These are phyloP conservation scores for Sporothrix pseudoabietina DNA, from an alignment of 2,329 filamentous ascomycete genomes.

Conservation along the genomic window DNA sequence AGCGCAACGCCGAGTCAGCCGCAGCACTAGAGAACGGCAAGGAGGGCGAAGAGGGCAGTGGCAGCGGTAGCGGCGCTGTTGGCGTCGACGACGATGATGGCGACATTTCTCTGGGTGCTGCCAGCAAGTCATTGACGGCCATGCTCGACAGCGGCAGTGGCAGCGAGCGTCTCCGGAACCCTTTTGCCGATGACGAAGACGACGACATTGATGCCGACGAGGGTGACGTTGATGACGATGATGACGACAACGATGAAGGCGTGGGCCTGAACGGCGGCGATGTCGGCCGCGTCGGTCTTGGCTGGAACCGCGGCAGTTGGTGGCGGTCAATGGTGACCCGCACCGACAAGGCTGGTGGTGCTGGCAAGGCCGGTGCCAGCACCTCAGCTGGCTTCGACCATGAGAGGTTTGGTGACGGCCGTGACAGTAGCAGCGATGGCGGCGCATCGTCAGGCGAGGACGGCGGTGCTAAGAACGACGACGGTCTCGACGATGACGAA, in stretches of 20 bases:
- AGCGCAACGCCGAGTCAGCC: slow-evolving; percentile 56
- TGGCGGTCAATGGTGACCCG: slow-evolving; percentile 42
- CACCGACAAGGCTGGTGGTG: slow-evolving; percentile 24
- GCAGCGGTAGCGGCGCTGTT: background rate
- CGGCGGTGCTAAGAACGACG: slow-evolving; percentile 43
- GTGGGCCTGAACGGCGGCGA: slow-evolving; percentile 43
- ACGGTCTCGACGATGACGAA: slow-evolving; percentile 58
- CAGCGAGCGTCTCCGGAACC: slow-evolving; percentile 48
- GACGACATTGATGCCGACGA: slow-evolving; percentile 48
- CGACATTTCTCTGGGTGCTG: slow-evolving; percentile 22
- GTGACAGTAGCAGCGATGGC: slow-evolving; percentile 40
- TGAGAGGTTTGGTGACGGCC: slow-evolving; percentile 43
- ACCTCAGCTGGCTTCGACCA: background rate
- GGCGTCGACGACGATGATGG: background rate
- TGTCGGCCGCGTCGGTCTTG: slow-evolving; percentile 34
- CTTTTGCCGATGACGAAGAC: slow-evolving; percentile 60
- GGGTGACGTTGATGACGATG: slow-evolving; percentile 40
- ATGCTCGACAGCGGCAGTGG: slow-evolving; percentile 30
- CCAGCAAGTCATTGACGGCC: slow-evolving; percentile 23
- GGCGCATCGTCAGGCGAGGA: slow-evolving; percentile 44
- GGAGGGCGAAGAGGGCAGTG: slow-evolving; percentile 37
- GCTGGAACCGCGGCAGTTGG: slow-evolving; percentile 44
- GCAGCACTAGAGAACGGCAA: slow-evolving; percentile 48
- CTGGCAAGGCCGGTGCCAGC: background rate
- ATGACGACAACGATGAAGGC: slow-evolving; percentile 47